Percentiles rank a stretch among this genome's conserved stretches.
Evolutionary conservation across 2,329 filamentous ascomycete species (phyloP).

Genomic region (Alternaria ventricosa): DNA sequence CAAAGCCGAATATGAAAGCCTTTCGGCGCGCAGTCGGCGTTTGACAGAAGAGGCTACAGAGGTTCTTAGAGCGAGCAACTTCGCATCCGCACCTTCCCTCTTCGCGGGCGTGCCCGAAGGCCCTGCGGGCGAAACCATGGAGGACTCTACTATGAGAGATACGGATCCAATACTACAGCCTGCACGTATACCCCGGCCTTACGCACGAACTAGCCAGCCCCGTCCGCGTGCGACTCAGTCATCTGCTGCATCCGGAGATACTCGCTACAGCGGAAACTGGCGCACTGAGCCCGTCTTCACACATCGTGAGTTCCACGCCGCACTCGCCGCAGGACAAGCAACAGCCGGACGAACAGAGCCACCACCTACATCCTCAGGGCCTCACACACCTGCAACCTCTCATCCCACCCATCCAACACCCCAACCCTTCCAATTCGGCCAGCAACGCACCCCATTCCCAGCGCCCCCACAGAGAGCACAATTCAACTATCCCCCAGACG

Average conservation of each 20-base stretch:
- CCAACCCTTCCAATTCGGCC: neutral
- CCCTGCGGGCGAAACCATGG: neutral
- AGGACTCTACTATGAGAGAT: neutral
- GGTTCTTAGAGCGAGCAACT: neutral
- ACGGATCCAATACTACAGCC: neutral
- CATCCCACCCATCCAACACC: neutral
- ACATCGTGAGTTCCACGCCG: neutral
- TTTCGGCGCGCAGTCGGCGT: neutral
- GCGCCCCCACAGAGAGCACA: neutral
- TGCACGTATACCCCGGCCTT: neutral
- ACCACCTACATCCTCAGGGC: accelerated
- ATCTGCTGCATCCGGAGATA: neutral
- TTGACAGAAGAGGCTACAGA: neutral
- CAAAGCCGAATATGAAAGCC: neutral
- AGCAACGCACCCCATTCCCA: neutral
- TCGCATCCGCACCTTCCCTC: neutral
- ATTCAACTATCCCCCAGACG: neutral
- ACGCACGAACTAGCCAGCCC: neutral
- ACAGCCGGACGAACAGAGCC: neutral
- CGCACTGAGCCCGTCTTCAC: neutral
- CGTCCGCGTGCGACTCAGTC: neutral
- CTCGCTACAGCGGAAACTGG: neutral
- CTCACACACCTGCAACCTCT: neutral
- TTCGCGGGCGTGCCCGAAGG: neutral
- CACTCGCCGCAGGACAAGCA: neutral